Percentiles rank a stretch among this genome's conserved stretches.
Evolutionary conservation across 2,329 filamentous ascomycete species (phyloP).

Genomic region (Botryosphaeria dothidea): DNA sequence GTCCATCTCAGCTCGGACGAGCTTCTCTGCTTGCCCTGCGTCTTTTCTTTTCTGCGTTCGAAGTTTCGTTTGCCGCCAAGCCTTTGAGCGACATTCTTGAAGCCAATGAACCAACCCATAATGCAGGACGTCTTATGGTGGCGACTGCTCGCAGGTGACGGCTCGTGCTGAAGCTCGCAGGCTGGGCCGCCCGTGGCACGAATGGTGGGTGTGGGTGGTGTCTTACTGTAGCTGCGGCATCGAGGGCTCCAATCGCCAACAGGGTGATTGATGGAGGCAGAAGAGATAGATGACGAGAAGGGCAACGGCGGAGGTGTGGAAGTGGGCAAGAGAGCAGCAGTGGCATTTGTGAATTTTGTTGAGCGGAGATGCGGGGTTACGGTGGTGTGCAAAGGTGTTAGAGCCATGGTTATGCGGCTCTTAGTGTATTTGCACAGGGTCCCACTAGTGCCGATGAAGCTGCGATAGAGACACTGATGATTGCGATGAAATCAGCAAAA

Average conservation of each 20-base stretch:
- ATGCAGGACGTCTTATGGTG: background rate
- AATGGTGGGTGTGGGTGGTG: background rate
- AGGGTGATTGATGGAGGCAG: background rate
- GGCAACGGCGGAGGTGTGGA: background rate
- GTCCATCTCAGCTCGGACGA: background rate
- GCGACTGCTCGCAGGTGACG: background rate
- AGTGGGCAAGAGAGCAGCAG: background rate
- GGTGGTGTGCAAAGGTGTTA: background rate
- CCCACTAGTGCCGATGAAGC: background rate
- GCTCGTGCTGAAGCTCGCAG: background rate
- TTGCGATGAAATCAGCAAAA: background rate
- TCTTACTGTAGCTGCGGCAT: background rate
- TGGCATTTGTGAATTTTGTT: background rate
- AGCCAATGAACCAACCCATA: background rate
- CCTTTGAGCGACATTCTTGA: background rate
- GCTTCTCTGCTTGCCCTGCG: background rate
- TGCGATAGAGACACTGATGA: background rate
- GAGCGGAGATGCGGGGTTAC: background rate
- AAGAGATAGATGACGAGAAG: background rate
- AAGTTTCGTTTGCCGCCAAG: background rate
- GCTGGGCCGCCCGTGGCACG: background rate
- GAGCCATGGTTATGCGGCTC: slow-evolving; percentile 15
- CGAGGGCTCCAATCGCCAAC: background rate
- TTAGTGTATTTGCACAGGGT: background rate
- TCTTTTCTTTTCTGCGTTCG: background rate